Evolutionary conservation across 1,139 yeast genomes (phyloP).

Genomic region (Scheffersomyces stambukii): DNA sequence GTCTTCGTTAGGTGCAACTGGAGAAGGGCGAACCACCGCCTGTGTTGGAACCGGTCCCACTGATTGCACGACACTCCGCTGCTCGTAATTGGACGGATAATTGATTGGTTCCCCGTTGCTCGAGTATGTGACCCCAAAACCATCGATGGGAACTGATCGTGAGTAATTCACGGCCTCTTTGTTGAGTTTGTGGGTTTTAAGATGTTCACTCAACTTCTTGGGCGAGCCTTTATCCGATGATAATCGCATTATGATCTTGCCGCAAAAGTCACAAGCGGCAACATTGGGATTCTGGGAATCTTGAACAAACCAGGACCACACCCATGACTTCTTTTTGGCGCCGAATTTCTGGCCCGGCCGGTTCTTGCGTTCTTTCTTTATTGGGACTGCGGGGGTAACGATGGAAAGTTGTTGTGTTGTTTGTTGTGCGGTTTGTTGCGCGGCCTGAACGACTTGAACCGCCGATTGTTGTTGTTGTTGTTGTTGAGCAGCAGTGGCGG

Average conservation of each 20-base stretch:
- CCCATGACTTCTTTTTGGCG: slow-evolving; percentile 59
- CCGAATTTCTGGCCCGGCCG: slow-evolving; percentile 53
- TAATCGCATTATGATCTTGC: slow-evolving; percentile 43
- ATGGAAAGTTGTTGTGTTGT: slow-evolving; percentile 2
- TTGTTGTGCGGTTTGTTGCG: slow-evolving; percentile 3
- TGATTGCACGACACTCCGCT: background rate
- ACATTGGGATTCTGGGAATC: slow-evolving; percentile 44
- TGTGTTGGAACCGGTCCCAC: background rate
- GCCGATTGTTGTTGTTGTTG: slow-evolving; percentile 8
- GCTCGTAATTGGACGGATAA: slow-evolving; percentile 9
- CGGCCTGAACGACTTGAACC: slow-evolving; percentile 2
- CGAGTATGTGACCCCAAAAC: slow-evolving; percentile 33
- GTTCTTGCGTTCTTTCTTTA: slow-evolving; percentile 28
- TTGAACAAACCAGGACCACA: slow-evolving; percentile 59
- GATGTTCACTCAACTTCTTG: slow-evolving; percentile 53
- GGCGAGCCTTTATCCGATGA: slow-evolving; percentile 58
- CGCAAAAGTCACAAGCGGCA: slow-evolving; percentile 54
- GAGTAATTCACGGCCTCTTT: slow-evolving; percentile 32
- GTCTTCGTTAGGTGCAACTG: slow-evolving; percentile 1
- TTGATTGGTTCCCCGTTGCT: slow-evolving; percentile 24
- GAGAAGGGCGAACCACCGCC: background rate
- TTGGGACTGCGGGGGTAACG: slow-evolving; percentile 2
- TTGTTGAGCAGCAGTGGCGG: slow-evolving; percentile 11
- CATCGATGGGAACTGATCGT: slow-evolving; percentile 35
- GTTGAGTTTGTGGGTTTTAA: slow-evolving; percentile 50